Evolutionary conservation across 345 rosid species (phyloP).

Genomic region (Aquilaria sinensis): DNA sequence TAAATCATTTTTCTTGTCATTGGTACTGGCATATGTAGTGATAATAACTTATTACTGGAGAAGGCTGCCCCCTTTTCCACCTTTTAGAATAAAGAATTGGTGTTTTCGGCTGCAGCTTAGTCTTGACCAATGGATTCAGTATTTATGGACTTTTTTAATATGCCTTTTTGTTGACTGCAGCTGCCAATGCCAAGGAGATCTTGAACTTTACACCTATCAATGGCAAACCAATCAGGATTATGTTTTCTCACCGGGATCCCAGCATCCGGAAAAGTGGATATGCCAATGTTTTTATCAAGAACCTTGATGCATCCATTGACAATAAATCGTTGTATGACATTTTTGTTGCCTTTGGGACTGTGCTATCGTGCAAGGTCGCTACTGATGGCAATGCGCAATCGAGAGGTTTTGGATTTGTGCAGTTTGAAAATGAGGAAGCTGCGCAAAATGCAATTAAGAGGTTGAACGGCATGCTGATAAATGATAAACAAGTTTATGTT

Average conservation of each 20-base stretch:
- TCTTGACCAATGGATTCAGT: not conserved
- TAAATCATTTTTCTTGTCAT: too few species aligned
- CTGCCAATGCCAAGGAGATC: constrained; percentile 49
- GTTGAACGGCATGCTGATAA: constrained; percentile 61
- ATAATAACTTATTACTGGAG: not conserved
- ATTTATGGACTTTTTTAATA: too few species aligned
- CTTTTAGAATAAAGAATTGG: not conserved
- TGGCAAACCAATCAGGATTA: constrained; percentile 61
- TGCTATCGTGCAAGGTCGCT: constrained; percentile 68
- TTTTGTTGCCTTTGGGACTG: constrained; percentile 45
- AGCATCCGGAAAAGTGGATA: constrained; percentile 50
- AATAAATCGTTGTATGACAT: constrained; percentile 53
- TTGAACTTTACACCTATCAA: constrained; percentile 51
- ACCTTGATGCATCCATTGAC: constrained; percentile 49
- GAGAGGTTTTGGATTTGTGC: constrained; percentile 62
- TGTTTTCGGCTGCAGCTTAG: not conserved
- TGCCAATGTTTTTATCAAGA: constrained; percentile 72
- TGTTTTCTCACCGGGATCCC: constrained; percentile 74
- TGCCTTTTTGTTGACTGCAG: constrained; percentile 26
- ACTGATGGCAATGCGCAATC: constrained; percentile 39
- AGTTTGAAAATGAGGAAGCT: constrained; percentile 57
- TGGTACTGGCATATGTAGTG: not conserved
- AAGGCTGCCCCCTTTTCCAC: not conserved
- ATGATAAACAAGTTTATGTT: constrained; percentile 58
- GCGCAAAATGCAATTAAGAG: constrained; percentile 45